phyloP scores from a whole-genome alignment of 2,329 filamentous ascomycete genomes.

The Verticillium longisporum region DNA sequence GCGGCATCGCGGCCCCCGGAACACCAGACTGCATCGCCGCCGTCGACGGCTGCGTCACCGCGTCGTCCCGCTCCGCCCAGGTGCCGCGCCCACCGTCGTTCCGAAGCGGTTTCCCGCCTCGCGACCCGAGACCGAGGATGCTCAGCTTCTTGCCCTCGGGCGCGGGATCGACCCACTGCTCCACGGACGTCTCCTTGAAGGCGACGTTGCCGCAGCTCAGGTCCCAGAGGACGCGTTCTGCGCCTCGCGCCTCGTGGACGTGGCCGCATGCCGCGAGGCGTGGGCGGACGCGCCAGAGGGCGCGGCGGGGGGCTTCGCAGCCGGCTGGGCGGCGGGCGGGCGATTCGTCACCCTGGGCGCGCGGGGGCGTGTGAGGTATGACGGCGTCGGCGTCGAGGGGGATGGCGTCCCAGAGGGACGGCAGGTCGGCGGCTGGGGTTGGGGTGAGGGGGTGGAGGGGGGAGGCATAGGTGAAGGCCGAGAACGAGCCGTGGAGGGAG shows the following conservation, averaged over 20 bases:
- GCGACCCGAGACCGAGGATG: constrained; percentile 52
- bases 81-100: constrained; percentile 33
- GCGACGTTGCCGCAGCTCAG: constrained; percentile 27
- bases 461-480: constrained; percentile 61
- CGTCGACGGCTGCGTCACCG: not conserved
- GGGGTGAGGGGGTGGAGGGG: constrained; percentile 12
- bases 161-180: constrained; percentile 54
- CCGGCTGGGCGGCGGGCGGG: constrained; percentile 36
- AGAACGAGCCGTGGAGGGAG: constrained; percentile 29
- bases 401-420: constrained; percentile 53
- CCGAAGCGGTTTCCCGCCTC: constrained; percentile 30
- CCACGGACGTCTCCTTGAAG: constrained; percentile 35
- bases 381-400: constrained; percentile 58
- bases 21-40: not conserved
- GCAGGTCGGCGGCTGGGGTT: constrained; percentile 13
- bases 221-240: constrained; percentile 56
- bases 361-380: constrained; percentile 64
- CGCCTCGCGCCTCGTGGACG: constrained; percentile 62
- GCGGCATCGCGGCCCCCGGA: not conserved
- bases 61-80: too few relatives aligned
- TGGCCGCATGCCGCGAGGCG: constrained; percentile 64
- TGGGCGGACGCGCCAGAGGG: constrained; percentile 56
- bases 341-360: constrained; percentile 48
- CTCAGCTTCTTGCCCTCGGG: constrained; percentile 50
- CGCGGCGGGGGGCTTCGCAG: constrained; percentile 51